phyloP scores from a whole-genome alignment of 2,329 filamentous ascomycete genomes.

The Huntiella omanensis region DNA sequence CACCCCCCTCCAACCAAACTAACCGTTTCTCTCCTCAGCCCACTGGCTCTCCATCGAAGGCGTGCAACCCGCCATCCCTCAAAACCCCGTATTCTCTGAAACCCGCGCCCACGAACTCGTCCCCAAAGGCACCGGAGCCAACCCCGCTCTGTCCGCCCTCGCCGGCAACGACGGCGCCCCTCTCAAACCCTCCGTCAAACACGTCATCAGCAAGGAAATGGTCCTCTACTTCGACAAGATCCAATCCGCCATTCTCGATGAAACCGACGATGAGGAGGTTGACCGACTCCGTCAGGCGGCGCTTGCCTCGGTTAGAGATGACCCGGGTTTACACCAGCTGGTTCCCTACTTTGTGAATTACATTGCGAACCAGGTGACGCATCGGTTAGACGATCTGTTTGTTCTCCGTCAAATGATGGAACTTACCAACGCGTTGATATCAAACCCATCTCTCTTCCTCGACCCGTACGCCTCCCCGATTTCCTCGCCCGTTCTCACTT shows the following conservation, averaged over 20 bases:
- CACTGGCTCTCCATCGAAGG: slow-evolving; percentile 98
- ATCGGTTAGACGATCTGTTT: slow-evolving; percentile 78
- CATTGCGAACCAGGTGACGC: slow-evolving; percentile 87
- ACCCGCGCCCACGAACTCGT: slow-evolving; percentile 68
- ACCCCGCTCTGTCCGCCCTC: slow-evolving; percentile 58
- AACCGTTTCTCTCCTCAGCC: slow-evolving; percentile 29
- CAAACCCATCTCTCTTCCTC: slow-evolving; percentile 61
- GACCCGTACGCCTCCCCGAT: slow-evolving; percentile 45
- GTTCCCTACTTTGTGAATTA: slow-evolving; percentile 95
- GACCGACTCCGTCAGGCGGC: slow-evolving; percentile 60
- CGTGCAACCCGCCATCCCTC: slow-evolving; percentile 87
- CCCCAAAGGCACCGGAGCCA: slow-evolving; percentile 76
- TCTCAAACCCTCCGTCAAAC: slow-evolving; percentile 83
- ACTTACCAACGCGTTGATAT: slow-evolving; percentile 64
- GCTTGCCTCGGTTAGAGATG: slow-evolving; percentile 65
- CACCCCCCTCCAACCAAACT: slow-evolving; percentile 7
- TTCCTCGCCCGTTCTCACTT: slow-evolving; percentile 77
- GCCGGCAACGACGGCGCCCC: slow-evolving; percentile 27
- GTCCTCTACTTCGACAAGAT: slow-evolving; percentile 96
- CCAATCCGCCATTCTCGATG: slow-evolving; percentile 71
- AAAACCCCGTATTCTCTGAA: slow-evolving; percentile 81
- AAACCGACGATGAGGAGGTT: slow-evolving; percentile 62
- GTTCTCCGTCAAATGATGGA: slow-evolving; percentile 84
- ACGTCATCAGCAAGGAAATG: slow-evolving; percentile 87
- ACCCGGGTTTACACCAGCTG: slow-evolving; percentile 86